Evolutionary conservation across 2,329 filamentous ascomycete genomes (phyloP).

Genomic region (Samsoniella hepiali): DNA sequence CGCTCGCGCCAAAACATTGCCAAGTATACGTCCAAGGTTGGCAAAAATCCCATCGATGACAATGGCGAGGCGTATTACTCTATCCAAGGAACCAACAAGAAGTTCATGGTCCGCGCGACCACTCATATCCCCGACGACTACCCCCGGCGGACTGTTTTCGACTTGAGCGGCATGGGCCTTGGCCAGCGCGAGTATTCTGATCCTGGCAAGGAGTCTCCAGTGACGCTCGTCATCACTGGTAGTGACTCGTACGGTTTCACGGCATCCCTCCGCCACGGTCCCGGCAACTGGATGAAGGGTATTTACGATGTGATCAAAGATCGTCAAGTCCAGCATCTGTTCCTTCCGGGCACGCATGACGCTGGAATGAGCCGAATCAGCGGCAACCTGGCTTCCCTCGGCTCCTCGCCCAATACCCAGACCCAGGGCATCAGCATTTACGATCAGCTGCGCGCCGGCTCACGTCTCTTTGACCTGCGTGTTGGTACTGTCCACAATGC

Average conservation of each 20-base stretch:
- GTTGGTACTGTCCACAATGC: constrained; percentile 32
- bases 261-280: constrained; percentile 29
- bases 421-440: constrained; percentile 44
- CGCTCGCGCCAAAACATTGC: constrained; percentile 30
- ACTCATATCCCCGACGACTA: constrained; percentile 30
- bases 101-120: constrained; percentile 30
- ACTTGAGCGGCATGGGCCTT: constrained; percentile 31
- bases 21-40: constrained; percentile 25
- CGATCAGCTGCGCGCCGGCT: constrained; percentile 43
- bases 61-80: constrained; percentile 33
- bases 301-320: constrained; percentile 33
- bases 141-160: constrained; percentile 28
- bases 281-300: constrained; percentile 32
- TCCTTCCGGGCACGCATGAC: constrained; percentile 48
- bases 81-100: constrained; percentile 30
- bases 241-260: constrained; percentile 33
- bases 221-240: constrained; percentile 35
- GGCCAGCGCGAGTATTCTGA: constrained; percentile 34
- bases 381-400: constrained; percentile 33
- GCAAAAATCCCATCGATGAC: constrained; percentile 24
- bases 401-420: constrained; percentile 39
- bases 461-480: constrained; percentile 47
- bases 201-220: constrained; percentile 29
- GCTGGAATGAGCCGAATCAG: constrained; percentile 46
- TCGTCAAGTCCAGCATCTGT: constrained; percentile 42